Percentiles rank a stretch among this genome's conserved stretches.
These are phyloP conservation scores for Maudiozyma barnettii DNA, from an alignment of 805 yeast genomes.

Conservation along the genomic window DNA sequence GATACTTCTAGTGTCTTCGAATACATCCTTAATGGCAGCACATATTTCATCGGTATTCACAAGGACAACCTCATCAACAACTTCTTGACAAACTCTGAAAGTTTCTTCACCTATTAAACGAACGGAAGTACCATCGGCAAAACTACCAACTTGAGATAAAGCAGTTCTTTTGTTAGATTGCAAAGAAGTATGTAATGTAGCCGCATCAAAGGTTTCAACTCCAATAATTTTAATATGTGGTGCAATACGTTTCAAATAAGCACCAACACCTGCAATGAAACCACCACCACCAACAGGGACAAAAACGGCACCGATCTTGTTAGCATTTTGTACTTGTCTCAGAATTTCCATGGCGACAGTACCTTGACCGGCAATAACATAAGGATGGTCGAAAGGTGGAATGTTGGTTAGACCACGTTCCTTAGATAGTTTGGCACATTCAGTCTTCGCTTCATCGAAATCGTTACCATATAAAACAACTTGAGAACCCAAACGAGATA, in stretches of 20 bases:
- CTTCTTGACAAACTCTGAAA: slow-evolving; percentile 64
- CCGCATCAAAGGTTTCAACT: slow-evolving; percentile 93
- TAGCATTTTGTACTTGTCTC: slow-evolving; percentile 62
- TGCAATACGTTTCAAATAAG: slow-evolving; percentile 86
- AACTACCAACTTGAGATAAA: slow-evolving; percentile 75
- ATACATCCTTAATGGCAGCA: slow-evolving; percentile 95
- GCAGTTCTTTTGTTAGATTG: slow-evolving; percentile 43
- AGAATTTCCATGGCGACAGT: slow-evolving; percentile 90
- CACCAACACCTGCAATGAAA: slow-evolving; percentile 78
- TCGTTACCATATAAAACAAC: slow-evolving; percentile 91
- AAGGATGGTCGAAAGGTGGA: slow-evolving; percentile 98
- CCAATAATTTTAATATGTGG: slow-evolving; percentile 96
- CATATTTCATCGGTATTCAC: slow-evolving; percentile 89
- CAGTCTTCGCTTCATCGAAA: slow-evolving; percentile 89
- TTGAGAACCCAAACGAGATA: slow-evolving; percentile 83
- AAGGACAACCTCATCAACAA: slow-evolving; percentile 80
- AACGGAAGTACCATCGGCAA: slow-evolving; percentile 98
- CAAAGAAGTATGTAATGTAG: slow-evolving; percentile 74
- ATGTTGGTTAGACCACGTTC: slow-evolving; percentile 74
- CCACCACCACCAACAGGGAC: slow-evolving; percentile 98
- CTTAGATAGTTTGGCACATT: slow-evolving; percentile 63
- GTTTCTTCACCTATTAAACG: slow-evolving; percentile 84
- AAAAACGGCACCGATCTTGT: slow-evolving; percentile 75
- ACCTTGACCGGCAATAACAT: slow-evolving; percentile 97
- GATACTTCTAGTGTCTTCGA: slow-evolving; percentile 88